Percentiles rank a stretch among this genome's conserved stretches.
phyloP scores from a whole-genome alignment of 192 early-diverging fungal genomes.

The Gamsiella multidivaricata region DNA sequence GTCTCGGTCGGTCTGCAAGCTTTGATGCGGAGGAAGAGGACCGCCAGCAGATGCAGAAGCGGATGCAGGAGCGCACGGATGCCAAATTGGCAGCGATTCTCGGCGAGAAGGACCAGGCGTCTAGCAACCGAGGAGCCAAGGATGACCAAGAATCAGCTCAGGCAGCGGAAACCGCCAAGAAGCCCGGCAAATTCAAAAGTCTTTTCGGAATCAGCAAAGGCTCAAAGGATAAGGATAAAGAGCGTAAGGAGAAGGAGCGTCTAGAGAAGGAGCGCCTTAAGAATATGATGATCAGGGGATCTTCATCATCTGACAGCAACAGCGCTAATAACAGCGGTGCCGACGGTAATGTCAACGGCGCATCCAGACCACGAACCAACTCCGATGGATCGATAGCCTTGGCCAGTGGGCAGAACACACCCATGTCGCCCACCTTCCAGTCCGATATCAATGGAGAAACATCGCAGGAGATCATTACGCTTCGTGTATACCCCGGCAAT shows the following conservation, averaged over 20 bases:
- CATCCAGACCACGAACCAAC: constrained; percentile 12
- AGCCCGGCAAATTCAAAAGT: constrained; percentile 50
- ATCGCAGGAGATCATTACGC: constrained; percentile 52
- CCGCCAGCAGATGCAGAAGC: constrained; percentile 12
- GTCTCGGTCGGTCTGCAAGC: neutral
- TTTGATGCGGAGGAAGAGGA: constrained; percentile 25
- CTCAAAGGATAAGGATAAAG: constrained; percentile 53
- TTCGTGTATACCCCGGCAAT: constrained; percentile 68
- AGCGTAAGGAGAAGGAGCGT: constrained; percentile 45
- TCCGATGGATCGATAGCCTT: constrained; percentile 33
- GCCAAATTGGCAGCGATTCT: constrained; percentile 38
- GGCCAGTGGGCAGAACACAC: neutral
- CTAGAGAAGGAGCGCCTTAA: constrained; percentile 22
- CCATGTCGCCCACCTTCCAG: constrained; percentile 24
- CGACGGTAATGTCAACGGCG: constrained; percentile 2
- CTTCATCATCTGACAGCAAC: neutral
- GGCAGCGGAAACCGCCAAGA: constrained; percentile 20
- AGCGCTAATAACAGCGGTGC: neutral
- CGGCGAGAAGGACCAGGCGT: constrained; percentile 5
- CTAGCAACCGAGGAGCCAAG: neutral
- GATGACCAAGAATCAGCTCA: neutral
- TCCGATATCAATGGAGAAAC: constrained; percentile 23
- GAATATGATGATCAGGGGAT: constrained; percentile 2
- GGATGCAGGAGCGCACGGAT: constrained; percentile 17
- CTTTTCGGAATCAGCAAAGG: constrained; percentile 47